Evolutionary conservation across 2,329 filamentous ascomycete species (phyloP).

Genomic region (Fusarium fujikuroi): DNA sequence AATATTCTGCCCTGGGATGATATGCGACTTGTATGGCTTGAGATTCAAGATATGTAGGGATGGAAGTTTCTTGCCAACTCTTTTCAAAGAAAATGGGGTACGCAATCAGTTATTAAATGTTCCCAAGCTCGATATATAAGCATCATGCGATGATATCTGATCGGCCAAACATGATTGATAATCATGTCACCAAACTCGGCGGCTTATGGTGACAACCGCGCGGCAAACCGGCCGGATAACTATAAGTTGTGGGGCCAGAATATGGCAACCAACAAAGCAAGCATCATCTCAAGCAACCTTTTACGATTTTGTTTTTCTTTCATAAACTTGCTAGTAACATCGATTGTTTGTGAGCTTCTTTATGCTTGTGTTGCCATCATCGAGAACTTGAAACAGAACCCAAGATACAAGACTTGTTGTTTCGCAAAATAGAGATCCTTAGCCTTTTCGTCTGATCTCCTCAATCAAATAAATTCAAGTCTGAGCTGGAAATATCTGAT

Average conservation of each 20-base stretch:
- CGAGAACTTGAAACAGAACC: not conserved
- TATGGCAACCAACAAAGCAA: not conserved
- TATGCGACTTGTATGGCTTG: too few species aligned
- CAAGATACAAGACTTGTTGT: too few species aligned
- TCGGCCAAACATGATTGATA: not conserved
- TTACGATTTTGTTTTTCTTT: not conserved
- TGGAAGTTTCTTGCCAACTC: not conserved
- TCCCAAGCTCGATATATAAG: not conserved
- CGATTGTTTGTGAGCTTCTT: not conserved
- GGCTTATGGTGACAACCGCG: not conserved
- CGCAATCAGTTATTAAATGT: fast-evolving
- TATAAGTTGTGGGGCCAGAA: not conserved
- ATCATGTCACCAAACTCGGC: not conserved
- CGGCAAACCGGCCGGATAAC: not conserved
- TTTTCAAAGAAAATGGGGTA: fast-evolving
- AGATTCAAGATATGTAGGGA: too few species aligned
- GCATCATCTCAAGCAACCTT: not conserved
- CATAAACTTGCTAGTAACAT: not conserved
- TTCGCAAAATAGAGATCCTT: not conserved
- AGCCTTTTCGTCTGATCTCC: fast-evolving
- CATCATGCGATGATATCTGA: not conserved
- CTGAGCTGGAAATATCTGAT: not conserved
- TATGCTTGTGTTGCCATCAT: not conserved
- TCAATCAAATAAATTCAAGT: not conserved
- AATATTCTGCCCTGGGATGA: not conserved